Evolutionary conservation across 164 flowering plant species (phyloP).

Genomic region (Vitis amurensis): DNA sequence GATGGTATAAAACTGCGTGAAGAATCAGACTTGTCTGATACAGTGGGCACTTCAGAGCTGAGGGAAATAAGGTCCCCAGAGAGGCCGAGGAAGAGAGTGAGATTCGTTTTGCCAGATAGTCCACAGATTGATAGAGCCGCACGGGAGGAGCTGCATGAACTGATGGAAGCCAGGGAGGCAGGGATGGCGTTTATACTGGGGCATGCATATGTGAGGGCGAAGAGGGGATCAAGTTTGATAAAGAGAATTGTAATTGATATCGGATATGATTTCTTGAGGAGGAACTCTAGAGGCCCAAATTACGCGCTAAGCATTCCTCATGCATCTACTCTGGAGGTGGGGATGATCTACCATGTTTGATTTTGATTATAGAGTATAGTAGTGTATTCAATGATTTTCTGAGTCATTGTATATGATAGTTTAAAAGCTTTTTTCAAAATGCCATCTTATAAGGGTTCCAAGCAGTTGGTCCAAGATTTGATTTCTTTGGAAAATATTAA

Average conservation of each 20-base stretch:
- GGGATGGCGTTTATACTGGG: conserved; percentile 76
- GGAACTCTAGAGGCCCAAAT: conserved; percentile 58
- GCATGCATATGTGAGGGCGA: conserved; percentile 59
- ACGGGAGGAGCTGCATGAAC: conserved; percentile 52
- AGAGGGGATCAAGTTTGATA: conserved; percentile 65
- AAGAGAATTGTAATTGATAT: conserved; percentile 65
- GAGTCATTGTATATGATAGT: conserved; percentile 18
- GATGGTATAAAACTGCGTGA: conserved; percentile 42
- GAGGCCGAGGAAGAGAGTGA: conserved; percentile 60
- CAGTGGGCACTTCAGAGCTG: conserved; percentile 30
- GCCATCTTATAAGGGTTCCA: background rate
- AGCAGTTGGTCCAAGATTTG: background rate
- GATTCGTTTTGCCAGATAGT: conserved; percentile 68
- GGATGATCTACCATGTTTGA: conserved; percentile 65
- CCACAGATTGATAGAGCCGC: conserved; percentile 36
- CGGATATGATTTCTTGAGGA: conserved; percentile 80
- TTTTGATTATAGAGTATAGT: background rate
- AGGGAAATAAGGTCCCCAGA: conserved; percentile 32
- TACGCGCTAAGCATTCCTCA: conserved; percentile 56
- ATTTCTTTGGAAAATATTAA: background rate
- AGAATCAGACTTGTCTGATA: conserved; percentile 22
- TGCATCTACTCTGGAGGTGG: conserved; percentile 75
- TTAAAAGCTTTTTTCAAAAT: conserved; percentile 1
- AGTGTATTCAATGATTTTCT: conserved; percentile 9
- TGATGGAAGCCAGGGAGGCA: conserved; percentile 85